Base-by-base conservation (phyloP, 2,329 filamentous ascomycete species). In the Colletotrichum zoysiae region DNA sequence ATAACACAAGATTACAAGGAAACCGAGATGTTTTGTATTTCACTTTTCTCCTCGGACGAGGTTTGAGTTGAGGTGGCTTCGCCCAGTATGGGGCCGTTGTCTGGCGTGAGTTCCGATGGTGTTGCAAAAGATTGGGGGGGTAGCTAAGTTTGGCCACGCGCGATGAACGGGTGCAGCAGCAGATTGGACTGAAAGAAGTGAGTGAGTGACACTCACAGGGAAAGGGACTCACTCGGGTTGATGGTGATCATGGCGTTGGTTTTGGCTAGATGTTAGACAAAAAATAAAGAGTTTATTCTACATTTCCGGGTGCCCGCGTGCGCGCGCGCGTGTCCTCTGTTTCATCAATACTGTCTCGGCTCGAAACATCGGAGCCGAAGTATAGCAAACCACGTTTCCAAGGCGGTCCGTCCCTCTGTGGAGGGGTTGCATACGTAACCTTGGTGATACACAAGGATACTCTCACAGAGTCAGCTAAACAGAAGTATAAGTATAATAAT, bases 1-100 rank as follows among this genome's bases (percentile, higher is more conserved):
- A 57, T 42, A 66, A 61, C 58, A 71, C 69, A 71, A 11, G 65
- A 69, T 55, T 69, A 69, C 46, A 69, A 69, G 69, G 69, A 59
- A 71, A 69, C 48, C 60, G 65, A 62, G 48, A 59, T 66, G 46
- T 64, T 64, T 55, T 42, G 61, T 62, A 62, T 48, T 51, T 62
- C 59, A 40, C 46, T 65, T 20, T 38, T 30, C 23, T 59, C n/a
- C n/a, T 59, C 55, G 5, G 14, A 40, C 38, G 20, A 58, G 51
- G 46, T 42, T 51, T 66, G 30, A 16, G 23, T 51, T 18, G 35
- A 42, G 44, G 40, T 23, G 9, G 53, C 42, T 18, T 33, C 42
- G 18, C 33, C n/a, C n/a, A n/a, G 20, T 16, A 20, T n/a, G 40
- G 30, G 30, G 30, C 30, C 4, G 30, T 30, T 62, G 30, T 61